A percentile compares a stretch with the other conserved stretches of the same genome.
Evolutionary conservation across 257 asterid genomes (phyloP).

Genomic region (Nemophila menziesii): DNA sequence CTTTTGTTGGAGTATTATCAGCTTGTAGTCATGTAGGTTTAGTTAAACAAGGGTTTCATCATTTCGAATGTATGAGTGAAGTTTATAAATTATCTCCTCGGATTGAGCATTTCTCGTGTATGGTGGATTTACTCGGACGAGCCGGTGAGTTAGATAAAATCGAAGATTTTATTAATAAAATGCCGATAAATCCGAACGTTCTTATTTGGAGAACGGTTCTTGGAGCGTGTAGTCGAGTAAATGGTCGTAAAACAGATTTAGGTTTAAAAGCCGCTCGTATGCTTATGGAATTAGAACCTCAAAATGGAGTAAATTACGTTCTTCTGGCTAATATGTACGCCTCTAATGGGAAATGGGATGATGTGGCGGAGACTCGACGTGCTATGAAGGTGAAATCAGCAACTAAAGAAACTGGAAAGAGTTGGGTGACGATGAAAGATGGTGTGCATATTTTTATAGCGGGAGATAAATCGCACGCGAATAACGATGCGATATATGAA

Average conservation of each 20-base stretch:
- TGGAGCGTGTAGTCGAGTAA: slow-evolving; percentile 65
- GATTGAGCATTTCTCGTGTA: slow-evolving; percentile 76
- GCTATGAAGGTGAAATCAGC: slow-evolving; percentile 53
- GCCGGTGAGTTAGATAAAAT: slow-evolving; percentile 59
- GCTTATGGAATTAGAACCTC: slow-evolving; percentile 73
- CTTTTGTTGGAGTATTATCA: slow-evolving; percentile 77
- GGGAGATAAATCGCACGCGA: slow-evolving; percentile 70
- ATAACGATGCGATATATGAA: slow-evolving; percentile 36
- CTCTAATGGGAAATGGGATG: slow-evolving; percentile 62
- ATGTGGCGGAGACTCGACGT: slow-evolving; percentile 54
- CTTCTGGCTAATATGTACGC: slow-evolving; percentile 91
- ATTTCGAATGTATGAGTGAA: slow-evolving; percentile 68
- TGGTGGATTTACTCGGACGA: slow-evolving; percentile 85
- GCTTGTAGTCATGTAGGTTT: slow-evolving; percentile 92
- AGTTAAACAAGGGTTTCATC: slow-evolving; percentile 41
- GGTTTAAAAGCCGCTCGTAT: slow-evolving; percentile 54
- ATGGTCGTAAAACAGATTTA: slow-evolving; percentile 36
- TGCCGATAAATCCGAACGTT: slow-evolving; percentile 56
- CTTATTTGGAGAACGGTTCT: slow-evolving; percentile 81
- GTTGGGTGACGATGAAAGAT: slow-evolving; percentile 91
- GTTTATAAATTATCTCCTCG: slow-evolving; percentile 44
- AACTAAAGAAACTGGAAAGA: slow-evolving; percentile 75
- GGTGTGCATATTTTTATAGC: slow-evolving; percentile 67
- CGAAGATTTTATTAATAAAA: slow-evolving; percentile 55
- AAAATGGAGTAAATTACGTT: slow-evolving; percentile 72